These are phyloP conservation scores for Setomelanomma holmii DNA, from an alignment of 2,329 filamentous ascomycete species.

Conservation along the genomic window DNA sequence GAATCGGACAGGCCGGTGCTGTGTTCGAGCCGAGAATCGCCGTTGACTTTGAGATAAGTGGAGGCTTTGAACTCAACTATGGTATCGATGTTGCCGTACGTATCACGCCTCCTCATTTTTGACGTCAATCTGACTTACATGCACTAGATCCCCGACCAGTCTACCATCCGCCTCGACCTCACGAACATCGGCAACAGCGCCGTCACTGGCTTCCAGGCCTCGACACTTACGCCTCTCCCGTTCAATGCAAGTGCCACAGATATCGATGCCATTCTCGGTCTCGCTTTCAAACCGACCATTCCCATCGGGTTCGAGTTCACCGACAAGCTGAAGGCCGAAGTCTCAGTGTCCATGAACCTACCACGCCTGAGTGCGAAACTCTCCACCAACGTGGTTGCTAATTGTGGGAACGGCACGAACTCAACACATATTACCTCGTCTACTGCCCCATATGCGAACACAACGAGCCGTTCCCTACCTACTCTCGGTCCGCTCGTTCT, in stretches of 20 bases:
- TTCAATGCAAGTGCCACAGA: conserved; percentile 39
- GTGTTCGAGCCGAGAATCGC: conserved; percentile 38
- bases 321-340: conserved; percentile 32
- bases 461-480: neutral
- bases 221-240: conserved; percentile 40
- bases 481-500: conserved; percentile 28
- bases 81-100: conserved; percentile 47
- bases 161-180: conserved; percentile 38
- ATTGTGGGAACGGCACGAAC: conserved; percentile 24
- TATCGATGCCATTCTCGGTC: conserved; percentile 33
- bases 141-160: conserved; percentile 35
- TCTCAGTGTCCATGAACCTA: conserved; percentile 40
- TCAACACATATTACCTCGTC: neutral
- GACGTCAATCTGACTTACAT: conserved; percentile 13
- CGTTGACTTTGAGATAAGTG: conserved; percentile 35
- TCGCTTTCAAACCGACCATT: conserved; percentile 42
- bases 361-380: conserved; percentile 40
- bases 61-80: conserved; percentile 42
- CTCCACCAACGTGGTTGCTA: conserved; percentile 24
- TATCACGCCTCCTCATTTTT: neutral
- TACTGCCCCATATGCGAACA: conserved; percentile 8
- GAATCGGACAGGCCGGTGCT: conserved; percentile 46
- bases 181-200: conserved; percentile 30
- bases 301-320: conserved; percentile 46
- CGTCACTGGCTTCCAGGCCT: conserved; percentile 37